Evolutionary conservation across 495 filamentous ascomycete species (phyloP).

Genomic region (Echria macrotheca): DNA sequence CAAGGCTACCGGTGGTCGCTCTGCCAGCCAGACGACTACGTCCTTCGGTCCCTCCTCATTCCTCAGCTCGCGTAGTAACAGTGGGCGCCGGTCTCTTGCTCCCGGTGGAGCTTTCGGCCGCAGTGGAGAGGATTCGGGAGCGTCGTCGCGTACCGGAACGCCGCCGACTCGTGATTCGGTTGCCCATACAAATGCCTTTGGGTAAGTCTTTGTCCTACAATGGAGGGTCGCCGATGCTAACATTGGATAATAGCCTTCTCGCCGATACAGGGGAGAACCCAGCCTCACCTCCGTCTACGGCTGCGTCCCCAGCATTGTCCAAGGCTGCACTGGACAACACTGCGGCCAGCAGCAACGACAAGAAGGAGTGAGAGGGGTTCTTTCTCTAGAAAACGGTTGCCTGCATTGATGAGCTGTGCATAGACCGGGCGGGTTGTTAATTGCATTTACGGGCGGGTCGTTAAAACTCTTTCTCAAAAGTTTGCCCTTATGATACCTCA

Average conservation of each 20-base stretch:
- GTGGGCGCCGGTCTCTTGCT: constrained; percentile 66
- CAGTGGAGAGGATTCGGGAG: constrained; percentile 63
- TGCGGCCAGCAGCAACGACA: constrained; percentile 40
- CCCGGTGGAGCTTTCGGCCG: constrained; percentile 64
- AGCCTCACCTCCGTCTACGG: constrained; percentile 60
- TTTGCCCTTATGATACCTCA: constrained; percentile 30
- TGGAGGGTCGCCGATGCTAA: no score
- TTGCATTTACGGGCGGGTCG: constrained; percentile 37
- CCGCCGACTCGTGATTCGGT: constrained; percentile 68
- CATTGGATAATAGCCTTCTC: constrained; percentile 42
- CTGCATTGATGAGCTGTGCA: constrained; percentile 32
- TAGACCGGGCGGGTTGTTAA: constrained; percentile 37
- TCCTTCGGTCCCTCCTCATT: constrained; percentile 76
- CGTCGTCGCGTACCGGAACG: constrained; percentile 82
- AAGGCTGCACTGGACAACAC: constrained; percentile 59
- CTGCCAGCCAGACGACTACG: constrained; percentile 53
- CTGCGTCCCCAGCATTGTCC: constrained; percentile 51
- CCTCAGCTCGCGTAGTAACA: constrained; percentile 75
- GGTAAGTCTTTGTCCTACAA: no score
- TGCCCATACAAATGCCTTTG: constrained; percentile 79
- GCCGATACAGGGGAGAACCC: constrained; percentile 49
- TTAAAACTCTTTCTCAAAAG: constrained; percentile 28
- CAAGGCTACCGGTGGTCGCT: constrained; percentile 49
- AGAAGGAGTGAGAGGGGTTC: constrained; percentile 38
- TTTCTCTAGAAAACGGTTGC: constrained; percentile 25